These are phyloP conservation scores for Fistulifera solaris DNA, from an alignment of 108 stramenopile species.

Conservation along the genomic window DNA sequence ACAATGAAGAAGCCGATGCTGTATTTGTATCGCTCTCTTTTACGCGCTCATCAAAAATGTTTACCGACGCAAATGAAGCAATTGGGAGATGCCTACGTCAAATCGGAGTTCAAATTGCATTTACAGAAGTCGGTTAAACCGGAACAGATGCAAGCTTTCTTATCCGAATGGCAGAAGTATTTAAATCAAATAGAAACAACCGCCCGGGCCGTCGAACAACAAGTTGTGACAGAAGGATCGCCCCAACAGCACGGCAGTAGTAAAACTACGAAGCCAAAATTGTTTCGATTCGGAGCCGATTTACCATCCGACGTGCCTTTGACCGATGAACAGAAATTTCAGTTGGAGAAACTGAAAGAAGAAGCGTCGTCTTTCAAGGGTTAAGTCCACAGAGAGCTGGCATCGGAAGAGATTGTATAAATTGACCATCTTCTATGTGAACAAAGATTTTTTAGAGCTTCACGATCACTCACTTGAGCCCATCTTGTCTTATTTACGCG, in stretches of 20 bases:
- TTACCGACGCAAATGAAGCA: constrained; percentile 56
- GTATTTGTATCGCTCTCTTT: constrained; percentile 46
- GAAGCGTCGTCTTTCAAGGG: constrained; percentile 20
- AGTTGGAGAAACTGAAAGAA: constrained; percentile 53
- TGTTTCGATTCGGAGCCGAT: constrained; percentile 44
- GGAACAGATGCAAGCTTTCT: constrained; percentile 47
- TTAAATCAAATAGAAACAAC: constrained; percentile 46
- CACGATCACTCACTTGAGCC: too few relatives aligned
- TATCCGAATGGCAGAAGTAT: constrained; percentile 54
- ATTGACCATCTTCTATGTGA: too few relatives aligned
- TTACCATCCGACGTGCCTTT: constrained; percentile 37
- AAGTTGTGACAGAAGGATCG: constrained; percentile 4
- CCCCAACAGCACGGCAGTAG: not conserved
- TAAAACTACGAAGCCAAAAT: too few relatives aligned
- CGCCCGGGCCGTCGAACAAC: constrained; percentile 29
- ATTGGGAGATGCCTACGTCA: constrained; percentile 67
- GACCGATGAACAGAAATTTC: constrained; percentile 51
- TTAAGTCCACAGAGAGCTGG: too few relatives aligned
- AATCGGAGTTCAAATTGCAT: constrained; percentile 68
- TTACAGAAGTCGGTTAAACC: constrained; percentile 30
- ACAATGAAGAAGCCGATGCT: constrained; percentile 2
- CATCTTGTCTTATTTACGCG: too few relatives aligned
- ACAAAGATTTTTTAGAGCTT: too few relatives aligned
- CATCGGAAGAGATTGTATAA: too few relatives aligned
- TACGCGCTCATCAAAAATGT: constrained; percentile 47